Conservation (phyloP, 2,329 filamentous ascomycete genomes). For the Lasiodiplodia sp. region DNA sequence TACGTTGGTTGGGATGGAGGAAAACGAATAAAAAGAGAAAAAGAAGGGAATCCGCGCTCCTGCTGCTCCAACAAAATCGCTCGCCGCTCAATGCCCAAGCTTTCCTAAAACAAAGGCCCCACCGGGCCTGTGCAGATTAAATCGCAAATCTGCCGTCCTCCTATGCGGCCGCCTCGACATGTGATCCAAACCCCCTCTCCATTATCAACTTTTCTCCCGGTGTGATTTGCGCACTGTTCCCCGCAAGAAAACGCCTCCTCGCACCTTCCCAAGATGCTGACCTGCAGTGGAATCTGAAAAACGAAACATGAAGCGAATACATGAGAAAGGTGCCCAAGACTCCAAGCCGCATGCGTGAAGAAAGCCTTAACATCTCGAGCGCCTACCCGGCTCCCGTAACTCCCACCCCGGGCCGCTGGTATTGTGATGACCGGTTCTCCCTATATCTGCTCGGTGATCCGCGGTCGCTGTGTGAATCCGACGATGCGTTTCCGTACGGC, state of each 20-base stretch:
- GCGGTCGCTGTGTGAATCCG: conserved; percentile 34
- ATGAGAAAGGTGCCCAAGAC: conserved; percentile 27
- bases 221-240: conserved; percentile 18
- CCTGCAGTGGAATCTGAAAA: conserved; percentile 22
- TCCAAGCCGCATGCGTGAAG: conserved; percentile 23
- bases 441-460: conserved; percentile 48
- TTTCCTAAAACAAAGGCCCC: conserved; percentile 24
- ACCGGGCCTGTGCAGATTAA: conserved; percentile 11
- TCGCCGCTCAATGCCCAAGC: conserved; percentile 22
- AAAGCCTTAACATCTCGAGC: conserved; percentile 13
- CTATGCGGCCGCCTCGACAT: conserved; percentile 16
- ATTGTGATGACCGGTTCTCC: conserved; percentile 42
- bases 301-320: conserved; percentile 24
- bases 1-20: conserved; percentile 1
- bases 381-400: conserved; percentile 18
- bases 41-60: background rate
- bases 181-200: conserved; percentile 19
- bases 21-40: conserved; percentile 19
- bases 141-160: conserved; percentile 20
- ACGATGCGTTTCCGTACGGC: conserved; percentile 44
- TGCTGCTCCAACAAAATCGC: conserved; percentile 19
- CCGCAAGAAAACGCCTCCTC: conserved; percentile 25
- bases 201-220: conserved; percentile 23
- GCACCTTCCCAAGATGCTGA: conserved; percentile 27
- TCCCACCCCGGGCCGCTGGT: conserved; percentile 43